These are phyloP conservation scores for Apiotrichum gamsii DNA, from an alignment of 1,284 basidiomycete species.

Conservation along the genomic window DNA sequence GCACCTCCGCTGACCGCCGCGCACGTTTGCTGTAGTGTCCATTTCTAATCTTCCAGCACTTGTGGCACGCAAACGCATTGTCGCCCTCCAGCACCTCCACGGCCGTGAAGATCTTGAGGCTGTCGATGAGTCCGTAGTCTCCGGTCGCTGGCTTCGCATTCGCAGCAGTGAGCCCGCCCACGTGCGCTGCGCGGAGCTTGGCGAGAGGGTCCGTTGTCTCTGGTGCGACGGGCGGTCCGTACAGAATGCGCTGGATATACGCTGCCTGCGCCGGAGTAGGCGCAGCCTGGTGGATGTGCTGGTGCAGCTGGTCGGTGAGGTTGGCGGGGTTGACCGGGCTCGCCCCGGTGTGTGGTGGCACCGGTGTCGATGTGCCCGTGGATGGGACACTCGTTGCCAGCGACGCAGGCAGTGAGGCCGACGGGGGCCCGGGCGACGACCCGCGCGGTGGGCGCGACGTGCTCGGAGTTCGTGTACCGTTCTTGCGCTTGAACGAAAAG, in stretches of 20 bases:
- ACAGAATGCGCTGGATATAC: slow-evolving; percentile 46
- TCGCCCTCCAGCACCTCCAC: slow-evolving; percentile 89
- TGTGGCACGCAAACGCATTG: slow-evolving; percentile 84
- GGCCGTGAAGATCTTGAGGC: slow-evolving; percentile 74
- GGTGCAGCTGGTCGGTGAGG: slow-evolving; percentile 1
- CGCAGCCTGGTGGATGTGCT: slow-evolving; percentile 21
- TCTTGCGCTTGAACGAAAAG: slow-evolving; percentile 28
- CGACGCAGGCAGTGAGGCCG: too few species aligned
- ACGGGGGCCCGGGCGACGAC: slow-evolving; percentile 22
- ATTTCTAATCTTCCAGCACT: slow-evolving; percentile 71
- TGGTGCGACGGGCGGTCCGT: slow-evolving; percentile 23
- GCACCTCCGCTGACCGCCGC: too few species aligned
- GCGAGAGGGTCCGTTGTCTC: slow-evolving; percentile 35
- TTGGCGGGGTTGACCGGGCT: too few species aligned
- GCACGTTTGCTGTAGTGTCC: slow-evolving; percentile 29
- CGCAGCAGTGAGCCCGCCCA: slow-evolving; percentile 15
- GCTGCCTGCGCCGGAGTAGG: slow-evolving; percentile 46
- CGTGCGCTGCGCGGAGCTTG: slow-evolving; percentile 33
- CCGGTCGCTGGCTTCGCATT: neutral
- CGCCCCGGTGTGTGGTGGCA: too few species aligned
- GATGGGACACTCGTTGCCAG: too few species aligned
- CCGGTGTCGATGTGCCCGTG: slow-evolving; percentile 19
- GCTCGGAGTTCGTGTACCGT: too few species aligned
- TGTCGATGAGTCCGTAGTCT: slow-evolving; percentile 51
- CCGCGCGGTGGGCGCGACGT: too few species aligned